These are phyloP conservation scores for Phoma sp. DNA, from an alignment of 2,329 filamentous ascomycete species.

Conservation along the genomic window DNA sequence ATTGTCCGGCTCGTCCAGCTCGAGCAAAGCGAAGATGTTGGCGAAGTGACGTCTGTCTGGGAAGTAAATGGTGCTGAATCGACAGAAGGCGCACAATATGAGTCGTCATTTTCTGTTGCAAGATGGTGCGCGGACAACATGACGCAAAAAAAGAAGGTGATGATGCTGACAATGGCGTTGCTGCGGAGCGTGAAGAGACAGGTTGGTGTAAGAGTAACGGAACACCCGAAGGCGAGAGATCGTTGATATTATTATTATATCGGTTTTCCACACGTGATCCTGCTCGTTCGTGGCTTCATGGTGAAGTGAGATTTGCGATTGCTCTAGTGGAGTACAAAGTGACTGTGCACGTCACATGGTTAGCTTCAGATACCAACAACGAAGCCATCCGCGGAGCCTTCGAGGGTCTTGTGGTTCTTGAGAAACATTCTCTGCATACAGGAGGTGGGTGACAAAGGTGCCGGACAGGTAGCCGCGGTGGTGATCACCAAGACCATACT, in stretches of 20 bases:
- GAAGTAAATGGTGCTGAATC: background rate
- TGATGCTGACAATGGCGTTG: too few relatives aligned
- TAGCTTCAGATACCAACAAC: too few relatives aligned
- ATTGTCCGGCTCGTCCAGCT: too few relatives aligned
- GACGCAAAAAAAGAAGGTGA: too few relatives aligned
- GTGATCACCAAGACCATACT: background rate
- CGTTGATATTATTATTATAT: too few relatives aligned
- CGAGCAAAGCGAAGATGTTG: background rate
- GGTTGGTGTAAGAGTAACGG: slow-evolving; percentile 6
- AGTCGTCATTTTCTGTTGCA: background rate
- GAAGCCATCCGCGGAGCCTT: too few relatives aligned
- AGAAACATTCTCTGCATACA: background rate
- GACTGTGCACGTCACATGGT: too few relatives aligned
- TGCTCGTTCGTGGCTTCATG: background rate
- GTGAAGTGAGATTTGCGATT: background rate
- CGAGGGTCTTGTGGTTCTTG: background rate
- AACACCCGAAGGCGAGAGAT: background rate
- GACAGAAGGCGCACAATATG: background rate
- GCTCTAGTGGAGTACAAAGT: too few relatives aligned
- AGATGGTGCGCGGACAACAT: too few relatives aligned
- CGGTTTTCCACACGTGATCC: too few relatives aligned
- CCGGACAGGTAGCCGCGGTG: background rate
- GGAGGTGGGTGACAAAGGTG: background rate
- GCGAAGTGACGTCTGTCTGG: slow-evolving; percentile 4
- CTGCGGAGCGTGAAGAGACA: background rate